These are phyloP conservation scores for Stellera chamaejasme DNA, from an alignment of 345 rosid genomes.

Conservation along the genomic window DNA sequence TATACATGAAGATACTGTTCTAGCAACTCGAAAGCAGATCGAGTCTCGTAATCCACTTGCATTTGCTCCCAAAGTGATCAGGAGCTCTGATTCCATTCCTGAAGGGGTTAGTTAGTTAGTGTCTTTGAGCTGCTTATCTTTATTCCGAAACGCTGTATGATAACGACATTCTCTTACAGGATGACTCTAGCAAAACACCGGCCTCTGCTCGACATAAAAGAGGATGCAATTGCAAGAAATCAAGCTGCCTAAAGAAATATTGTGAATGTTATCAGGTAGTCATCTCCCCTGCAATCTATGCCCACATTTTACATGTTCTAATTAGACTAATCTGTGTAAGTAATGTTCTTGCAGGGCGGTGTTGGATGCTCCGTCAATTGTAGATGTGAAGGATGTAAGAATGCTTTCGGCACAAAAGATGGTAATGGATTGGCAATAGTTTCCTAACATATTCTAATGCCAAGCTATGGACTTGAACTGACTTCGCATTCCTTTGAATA, in stretches of 20 bases:
- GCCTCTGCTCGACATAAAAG: constrained; percentile 91
- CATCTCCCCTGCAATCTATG: constrained; percentile 1
- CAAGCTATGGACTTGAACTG: background rate
- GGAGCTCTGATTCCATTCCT: constrained; percentile 37
- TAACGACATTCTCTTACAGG: constrained; percentile 30
- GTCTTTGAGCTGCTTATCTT: background rate
- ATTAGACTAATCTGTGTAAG: constrained; percentile 14
- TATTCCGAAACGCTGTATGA: constrained; percentile 5
- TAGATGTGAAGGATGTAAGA: constrained; percentile 93
- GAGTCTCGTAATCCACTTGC: constrained; percentile 93
- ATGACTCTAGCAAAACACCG: constrained; percentile 68
- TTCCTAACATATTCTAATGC: background rate
- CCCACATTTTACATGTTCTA: constrained; percentile 10
- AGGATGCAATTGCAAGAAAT: constrained; percentile 95
- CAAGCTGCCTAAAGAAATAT: constrained; percentile 80
- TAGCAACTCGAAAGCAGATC: constrained; percentile 84
- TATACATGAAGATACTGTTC: constrained; percentile 73
- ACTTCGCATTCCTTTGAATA: background rate
- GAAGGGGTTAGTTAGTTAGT: constrained; percentile 68
- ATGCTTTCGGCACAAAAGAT: constrained; percentile 78
- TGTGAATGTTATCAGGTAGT: constrained; percentile 96
- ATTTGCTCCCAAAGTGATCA: constrained; percentile 89
- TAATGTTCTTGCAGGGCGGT: constrained; percentile 44
- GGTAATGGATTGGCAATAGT: constrained; percentile 31
- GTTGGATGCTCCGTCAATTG: constrained; percentile 93